Percentiles rank a stretch among this genome's conserved stretches.
phyloP scores from a whole-genome alignment of 2,329 filamentous ascomycete genomes.

The Lecanoromycetidae sp. region DNA sequence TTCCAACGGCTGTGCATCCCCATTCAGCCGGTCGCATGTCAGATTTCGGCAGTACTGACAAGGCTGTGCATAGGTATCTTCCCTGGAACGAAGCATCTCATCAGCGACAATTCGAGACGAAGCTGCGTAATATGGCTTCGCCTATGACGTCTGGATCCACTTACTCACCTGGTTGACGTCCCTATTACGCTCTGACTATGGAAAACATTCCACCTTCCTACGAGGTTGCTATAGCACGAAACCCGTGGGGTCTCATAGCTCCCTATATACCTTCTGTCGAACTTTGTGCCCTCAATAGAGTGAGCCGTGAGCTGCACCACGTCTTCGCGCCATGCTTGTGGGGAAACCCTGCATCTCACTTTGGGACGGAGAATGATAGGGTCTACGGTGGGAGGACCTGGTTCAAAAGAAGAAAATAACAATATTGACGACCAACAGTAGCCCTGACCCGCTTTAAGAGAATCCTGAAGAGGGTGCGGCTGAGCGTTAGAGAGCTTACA shows the following conservation, averaged over 20 bases:
- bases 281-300: conserved; percentile 43
- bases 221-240: conserved; percentile 41
- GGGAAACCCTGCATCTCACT: conserved; percentile 52
- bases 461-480: conserved; percentile 42
- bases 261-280: conserved; percentile 44
- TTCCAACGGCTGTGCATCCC: too few relatives aligned
- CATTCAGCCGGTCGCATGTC: too few relatives aligned
- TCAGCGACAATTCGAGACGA: background rate
- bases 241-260: conserved; percentile 45
- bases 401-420: background rate
- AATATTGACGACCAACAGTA: conserved; percentile 27
- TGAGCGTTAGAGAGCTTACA: conserved; percentile 42
- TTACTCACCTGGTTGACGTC: background rate
- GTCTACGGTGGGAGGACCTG: conserved; percentile 38
- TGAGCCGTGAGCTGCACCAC: conserved; percentile 45
- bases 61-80: too few relatives aligned
- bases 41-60: too few relatives aligned
- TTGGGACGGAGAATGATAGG: conserved; percentile 47
- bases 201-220: conserved; percentile 50
- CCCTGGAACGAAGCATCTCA: too few relatives aligned
- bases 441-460: conserved; percentile 48
- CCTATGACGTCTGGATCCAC: background rate
- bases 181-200: conserved; percentile 28
- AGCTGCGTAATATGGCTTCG: background rate
- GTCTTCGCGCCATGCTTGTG: conserved; percentile 49